Base-by-base conservation (phyloP, 495 filamentous ascomycete genomes). In the Aspergillus bertholletiae region DNA sequence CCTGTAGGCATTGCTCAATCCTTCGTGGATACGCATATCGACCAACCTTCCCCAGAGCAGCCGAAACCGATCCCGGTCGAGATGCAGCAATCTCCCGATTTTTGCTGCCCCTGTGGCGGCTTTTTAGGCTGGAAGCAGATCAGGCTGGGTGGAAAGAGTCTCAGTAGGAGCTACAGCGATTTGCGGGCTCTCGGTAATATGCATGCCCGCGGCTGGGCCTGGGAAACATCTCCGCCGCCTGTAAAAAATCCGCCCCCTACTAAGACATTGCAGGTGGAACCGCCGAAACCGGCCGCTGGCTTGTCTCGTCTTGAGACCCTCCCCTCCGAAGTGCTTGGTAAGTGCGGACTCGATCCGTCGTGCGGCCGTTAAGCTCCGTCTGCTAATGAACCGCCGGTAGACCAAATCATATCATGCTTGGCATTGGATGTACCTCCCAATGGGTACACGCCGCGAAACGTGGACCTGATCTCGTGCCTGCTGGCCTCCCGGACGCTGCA, bases 381-480 rank as follows among this genome's bases (percentile, higher is more conserved):
- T 54, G 54, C 15, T 20, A 28, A 61, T 55, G 56, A 46, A 52
- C 45, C 63, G 67, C 51, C 72, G 46, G 9, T 59, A 91, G 90
- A 85, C 54, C 76, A 86, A 70, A 89, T 94, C 59, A 88, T 94
- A 59, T 85, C 84, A 34, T 77, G 87, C 41, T 76, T 96, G 26
- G 86, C 84, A 12, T 65, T 90, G 43, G 89, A 93, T 64, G 71
- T 90, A 20, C 90, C 88, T 9, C 85, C 88, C 49, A 88, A 90
- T 70, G 88, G 86, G 35, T 82, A 90, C 56, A 81, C 85, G 2
- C 82, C 88, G 26, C 85, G 90, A 32, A 96, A 96, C 69, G 81
- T 88, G 46, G 90, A 96, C 65, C 74, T 94, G 49, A 85, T 93
- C 68, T 83, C 87, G 11, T 82, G 91, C 59, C 73, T 96, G 34